Base-by-base conservation (phyloP, 768 basidiomycete genomes). In the Boletus vermiculosoides region DNA sequence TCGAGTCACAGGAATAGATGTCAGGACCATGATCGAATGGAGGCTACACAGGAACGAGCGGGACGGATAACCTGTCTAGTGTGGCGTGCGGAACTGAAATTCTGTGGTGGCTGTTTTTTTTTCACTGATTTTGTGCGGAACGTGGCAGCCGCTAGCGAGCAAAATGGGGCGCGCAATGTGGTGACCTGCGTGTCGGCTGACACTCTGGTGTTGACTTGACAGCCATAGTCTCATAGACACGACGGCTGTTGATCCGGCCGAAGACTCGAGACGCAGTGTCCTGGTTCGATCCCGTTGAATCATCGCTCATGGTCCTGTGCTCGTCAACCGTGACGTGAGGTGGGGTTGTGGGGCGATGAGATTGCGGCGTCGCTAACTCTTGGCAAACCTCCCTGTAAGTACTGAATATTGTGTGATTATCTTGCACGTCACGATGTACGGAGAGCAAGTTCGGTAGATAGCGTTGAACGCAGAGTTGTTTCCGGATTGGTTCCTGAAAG, bases 401-500 rank as follows among this genome's bases (percentile, higher is more conserved):
- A 37, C 33, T 12, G 37, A 37, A 37, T 37, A 37, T 18, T 18
- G 25, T 4, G n/a, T 50, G 9, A 28, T 51, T 50, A 12, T 36
- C 16, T 23, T 50, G 48, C 22, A 18, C 34, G 23, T 18, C 36
- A 18, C 11, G 12, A 8, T 37, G 36, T 25, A 25, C 18, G 22
- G 36, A 18, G 9, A 12, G 13, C 4, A 23, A 25, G 41, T 34
- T 16, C 22, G 25, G 51, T 33, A 25, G 40, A 52, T 33, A 42
- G 25, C 4, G 31, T 37, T 15, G 33, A 25, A 31, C 18, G 5
- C 20, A 22, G 25, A 54, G 18, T 34, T 25, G 30, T 41, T 55
- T 42, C 56, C 20, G 12, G 45, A 62, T 57, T 46, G 11, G 52
- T 39, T 67, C 51, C n/a, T n/a, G n/a, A n/a, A n/a, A 28, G 45